A percentile compares a stretch with the other conserved stretches of the same genome.
phyloP scores from a whole-genome alignment of 1,284 basidiomycete species.

The Leccinum griseonigrum region DNA sequence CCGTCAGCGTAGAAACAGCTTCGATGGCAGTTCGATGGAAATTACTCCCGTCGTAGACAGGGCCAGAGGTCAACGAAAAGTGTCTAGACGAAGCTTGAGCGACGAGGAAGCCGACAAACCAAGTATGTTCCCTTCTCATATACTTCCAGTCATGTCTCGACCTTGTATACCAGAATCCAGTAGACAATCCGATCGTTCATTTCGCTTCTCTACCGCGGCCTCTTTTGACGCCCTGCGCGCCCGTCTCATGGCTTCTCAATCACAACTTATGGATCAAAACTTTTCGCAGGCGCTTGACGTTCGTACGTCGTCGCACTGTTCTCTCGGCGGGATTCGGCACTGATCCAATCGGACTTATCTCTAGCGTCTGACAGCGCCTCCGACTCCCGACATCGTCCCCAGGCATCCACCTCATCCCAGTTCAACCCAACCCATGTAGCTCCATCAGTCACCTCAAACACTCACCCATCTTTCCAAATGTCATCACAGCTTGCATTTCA shows the following conservation, averaged over 20 bases:
- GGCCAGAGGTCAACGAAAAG: slow-evolving; percentile 45
- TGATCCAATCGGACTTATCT: slow-evolving; percentile 11
- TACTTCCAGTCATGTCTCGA: slow-evolving; percentile 1
- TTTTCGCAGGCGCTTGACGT: slow-evolving; percentile 31
- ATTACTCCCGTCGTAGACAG: slow-evolving; percentile 46
- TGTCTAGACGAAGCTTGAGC: slow-evolving; percentile 56
- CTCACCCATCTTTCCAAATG: slow-evolving; percentile 57
- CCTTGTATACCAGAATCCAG: slow-evolving; percentile 29
- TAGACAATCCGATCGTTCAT: slow-evolving; percentile 37
- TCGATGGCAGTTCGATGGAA: slow-evolving; percentile 61
- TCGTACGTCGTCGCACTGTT: slow-evolving; percentile 26
- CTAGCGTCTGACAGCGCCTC: slow-evolving; percentile 15
- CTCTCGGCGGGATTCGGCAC: slow-evolving; percentile 1
- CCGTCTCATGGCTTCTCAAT: slow-evolving; percentile 42
- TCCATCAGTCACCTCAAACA: slow-evolving; percentile 43
- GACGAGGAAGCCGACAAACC: slow-evolving; percentile 64
- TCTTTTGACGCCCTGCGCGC: slow-evolving; percentile 51
- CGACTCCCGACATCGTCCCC: slow-evolving; percentile 8
- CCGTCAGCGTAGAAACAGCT: slow-evolving; percentile 45
- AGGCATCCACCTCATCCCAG: slow-evolving; percentile 13
- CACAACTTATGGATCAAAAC: slow-evolving; percentile 36
- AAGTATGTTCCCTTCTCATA: slow-evolving; percentile 41
- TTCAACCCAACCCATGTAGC: slow-evolving; percentile 5
- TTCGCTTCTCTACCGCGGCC: slow-evolving; percentile 42
- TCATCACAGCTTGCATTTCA: slow-evolving; percentile 52